A percentile compares a stretch with the other conserved stretches of the same genome.
Conservation (phyloP, 1,284 basidiomycete species). For the Malassezia obtusa region DNA sequence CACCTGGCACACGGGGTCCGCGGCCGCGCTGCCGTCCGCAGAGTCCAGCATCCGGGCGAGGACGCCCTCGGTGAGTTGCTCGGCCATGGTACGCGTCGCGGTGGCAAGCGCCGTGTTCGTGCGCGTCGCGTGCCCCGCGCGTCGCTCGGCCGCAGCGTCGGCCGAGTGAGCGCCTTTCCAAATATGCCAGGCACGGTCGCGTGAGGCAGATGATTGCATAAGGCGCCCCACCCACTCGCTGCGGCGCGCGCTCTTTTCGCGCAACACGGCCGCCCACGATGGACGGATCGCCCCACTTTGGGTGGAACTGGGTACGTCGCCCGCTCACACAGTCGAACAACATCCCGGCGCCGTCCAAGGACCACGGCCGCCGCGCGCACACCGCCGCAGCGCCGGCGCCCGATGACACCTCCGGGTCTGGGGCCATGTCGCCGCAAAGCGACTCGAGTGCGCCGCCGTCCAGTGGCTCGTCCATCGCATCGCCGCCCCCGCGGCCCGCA, state of each 20-base stretch:
- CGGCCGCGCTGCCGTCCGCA: slow-evolving; percentile 22
- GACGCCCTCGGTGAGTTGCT: slow-evolving; percentile 33
- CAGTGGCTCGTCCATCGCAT: too few relatives aligned
- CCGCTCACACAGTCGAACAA: neutral
- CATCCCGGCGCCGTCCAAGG: neutral
- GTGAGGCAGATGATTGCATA: too few relatives aligned
- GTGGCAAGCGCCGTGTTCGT: slow-evolving; percentile 9
- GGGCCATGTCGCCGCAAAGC: too few relatives aligned
- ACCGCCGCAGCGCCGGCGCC: too few relatives aligned
- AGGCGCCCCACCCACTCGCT: too few relatives aligned
- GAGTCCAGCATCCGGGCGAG: slow-evolving; percentile 37
- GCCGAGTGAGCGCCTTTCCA: neutral
- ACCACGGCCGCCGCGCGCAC: too few relatives aligned
- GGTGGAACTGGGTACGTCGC: slow-evolving; percentile 11
- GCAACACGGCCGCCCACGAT: too few relatives aligned
- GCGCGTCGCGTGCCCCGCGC: slow-evolving; percentile 2
- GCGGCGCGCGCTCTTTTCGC: too few relatives aligned
- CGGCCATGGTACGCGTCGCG: slow-evolving; percentile 3
- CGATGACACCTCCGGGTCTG: too few relatives aligned
- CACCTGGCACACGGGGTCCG: slow-evolving; percentile 40
- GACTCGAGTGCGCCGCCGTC: too few relatives aligned
- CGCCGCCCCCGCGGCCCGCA: too few relatives aligned
- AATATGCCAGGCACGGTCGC: neutral
- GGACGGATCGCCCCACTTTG: neutral
- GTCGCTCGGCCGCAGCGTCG: neutral